Evolutionary conservation across 2,329 filamentous ascomycete genomes (phyloP), one percentile per base, ranked within the genome.

Genomic region (Beauveria australis): DNA sequence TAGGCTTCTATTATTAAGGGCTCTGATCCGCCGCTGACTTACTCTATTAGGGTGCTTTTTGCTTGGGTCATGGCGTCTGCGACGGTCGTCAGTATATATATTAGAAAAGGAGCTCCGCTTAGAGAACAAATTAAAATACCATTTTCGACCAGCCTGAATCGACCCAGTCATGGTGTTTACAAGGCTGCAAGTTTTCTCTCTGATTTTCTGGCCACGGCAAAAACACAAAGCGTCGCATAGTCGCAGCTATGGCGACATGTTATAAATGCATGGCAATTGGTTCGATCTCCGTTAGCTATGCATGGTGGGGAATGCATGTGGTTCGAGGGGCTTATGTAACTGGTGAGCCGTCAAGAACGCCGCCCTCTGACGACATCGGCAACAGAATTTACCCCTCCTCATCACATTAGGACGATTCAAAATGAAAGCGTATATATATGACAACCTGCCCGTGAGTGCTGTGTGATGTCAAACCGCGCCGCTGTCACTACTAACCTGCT

Each of bases 361-460:
- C 30, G 16, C n/a, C 22, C 22, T 44, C 47, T 59, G 56, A 59
- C 56, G 47, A 33, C 56, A 59, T 43, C 22, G 24, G 37, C 37
- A 14, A 26, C 48, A 44, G 24, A 52, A 26, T 58, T 44, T 59
- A 52, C 26, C 56, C 37, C 46, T 52, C 40, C 19, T 53, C 54
- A 58, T 56, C 18, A 37, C 48, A 41, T 24, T 26, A 24, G 5
- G 24, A 41, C 33, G 41, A 12, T 48, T 40, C 62, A 78, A 63
- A 61, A 84, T 85, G 82, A 80, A 77, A 69, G 82, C 82, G 63
- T 85, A 85, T 69, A 71, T 79, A 65, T 85, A 81, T 68, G 82
- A 85, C 64, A 79, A 83, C 67, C 68, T 77, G 63, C 76, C 78
- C 60, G 81, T 83, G 73, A 71, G 80, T 72, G 24, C 24, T 19